These are phyloP conservation scores for Fraxinus baroniana DNA, from an alignment of 305 asterid genomes.

Conservation along the genomic window DNA sequence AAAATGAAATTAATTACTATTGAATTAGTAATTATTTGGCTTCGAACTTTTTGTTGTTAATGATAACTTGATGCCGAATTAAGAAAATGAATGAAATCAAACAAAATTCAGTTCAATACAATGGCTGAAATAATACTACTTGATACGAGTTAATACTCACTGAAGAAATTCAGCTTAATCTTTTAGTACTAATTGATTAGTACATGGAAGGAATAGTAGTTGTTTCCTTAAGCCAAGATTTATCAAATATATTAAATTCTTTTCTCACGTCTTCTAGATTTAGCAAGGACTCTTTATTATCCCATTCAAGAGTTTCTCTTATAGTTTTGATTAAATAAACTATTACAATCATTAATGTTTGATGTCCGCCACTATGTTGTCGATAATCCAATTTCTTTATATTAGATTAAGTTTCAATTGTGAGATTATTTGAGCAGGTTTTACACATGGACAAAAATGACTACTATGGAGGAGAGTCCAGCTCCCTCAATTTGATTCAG, in stretches of 20 bases:
- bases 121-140: neutral
- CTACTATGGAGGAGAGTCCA: slow-evolving; percentile 86
- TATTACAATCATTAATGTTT: neutral
- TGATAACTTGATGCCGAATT: neutral
- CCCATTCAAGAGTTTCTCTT: neutral
- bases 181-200: neutral
- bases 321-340: neutral
- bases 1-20: neutral
- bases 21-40: neutral
- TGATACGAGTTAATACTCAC: neutral
- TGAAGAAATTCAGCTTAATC: neutral
- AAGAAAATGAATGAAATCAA: neutral
- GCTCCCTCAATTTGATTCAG: slow-evolving; percentile 76
- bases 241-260: neutral
- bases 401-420: neutral
- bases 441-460: slow-evolving; percentile 94
- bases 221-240: neutral
- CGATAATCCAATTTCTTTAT: neutral
- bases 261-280: neutral
- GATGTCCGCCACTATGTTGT: neutral
- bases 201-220: neutral
- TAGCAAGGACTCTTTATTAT: neutral
- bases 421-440: slow-evolving; percentile 27
- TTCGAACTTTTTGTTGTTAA: neutral
- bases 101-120: neutral